Evolutionary conservation across 2,329 filamentous ascomycete genomes (phyloP).

Genomic region (Rutstroemia sp.): DNA sequence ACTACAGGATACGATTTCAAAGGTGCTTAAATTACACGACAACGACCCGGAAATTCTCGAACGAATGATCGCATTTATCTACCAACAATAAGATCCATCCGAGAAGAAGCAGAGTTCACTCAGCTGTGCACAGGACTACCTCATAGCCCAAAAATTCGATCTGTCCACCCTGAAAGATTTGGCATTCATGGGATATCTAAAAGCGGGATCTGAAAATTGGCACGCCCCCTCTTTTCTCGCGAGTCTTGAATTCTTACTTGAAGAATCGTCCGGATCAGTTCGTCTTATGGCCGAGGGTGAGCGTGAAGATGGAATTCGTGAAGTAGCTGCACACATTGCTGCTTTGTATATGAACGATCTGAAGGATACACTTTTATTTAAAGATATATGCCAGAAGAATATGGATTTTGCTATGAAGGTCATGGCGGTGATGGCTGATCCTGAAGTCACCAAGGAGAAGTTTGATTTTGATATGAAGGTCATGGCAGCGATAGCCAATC

Average conservation of each 20-base stretch:
- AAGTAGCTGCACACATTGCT: too few relatives aligned
- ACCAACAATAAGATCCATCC: conserved; percentile 29
- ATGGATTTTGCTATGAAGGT: too few relatives aligned
- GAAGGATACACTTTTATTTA: too few relatives aligned
- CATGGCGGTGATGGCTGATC: too few relatives aligned
- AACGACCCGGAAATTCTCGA: conserved; percentile 4
- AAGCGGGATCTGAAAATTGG: not conserved
- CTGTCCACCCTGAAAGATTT: not conserved
- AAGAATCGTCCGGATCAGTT: too few relatives aligned
- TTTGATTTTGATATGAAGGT: too few relatives aligned
- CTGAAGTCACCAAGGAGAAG: too few relatives aligned
- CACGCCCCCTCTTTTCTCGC: not conserved
- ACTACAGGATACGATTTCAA: not conserved
- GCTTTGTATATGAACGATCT: too few relatives aligned
- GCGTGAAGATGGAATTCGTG: too few relatives aligned
- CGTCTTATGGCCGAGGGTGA: too few relatives aligned
- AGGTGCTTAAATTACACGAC: not conserved
- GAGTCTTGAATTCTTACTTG: not conserved
- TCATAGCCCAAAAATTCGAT: conserved; percentile 10
- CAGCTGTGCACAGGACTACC: conserved; percentile 7
- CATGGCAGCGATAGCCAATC: too few relatives aligned
- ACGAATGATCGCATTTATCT: conserved; percentile 40
- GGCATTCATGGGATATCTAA: not conserved
- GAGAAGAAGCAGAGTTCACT: not conserved
- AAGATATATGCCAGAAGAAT: too few relatives aligned